These are phyloP conservation scores for Parasarocladium wereldwijsianum DNA, from an alignment of 2,329 filamentous ascomycete genomes.

Conservation along the genomic window DNA sequence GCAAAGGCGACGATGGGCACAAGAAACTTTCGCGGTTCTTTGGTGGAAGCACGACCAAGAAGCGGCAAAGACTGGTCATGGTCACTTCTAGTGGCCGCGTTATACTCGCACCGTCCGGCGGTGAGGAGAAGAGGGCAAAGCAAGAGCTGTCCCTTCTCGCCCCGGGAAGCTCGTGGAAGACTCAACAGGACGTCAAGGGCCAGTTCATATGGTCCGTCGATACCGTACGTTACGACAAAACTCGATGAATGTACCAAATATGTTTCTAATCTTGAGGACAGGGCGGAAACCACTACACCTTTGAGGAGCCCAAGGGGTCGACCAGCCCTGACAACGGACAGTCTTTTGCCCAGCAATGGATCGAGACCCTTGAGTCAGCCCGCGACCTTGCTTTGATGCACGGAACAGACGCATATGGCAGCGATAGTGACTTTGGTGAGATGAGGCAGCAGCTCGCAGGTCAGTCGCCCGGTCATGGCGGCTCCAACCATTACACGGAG, in stretches of 20 bases:
- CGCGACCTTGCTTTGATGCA: conserved; percentile 72
- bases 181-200: conserved; percentile 72
- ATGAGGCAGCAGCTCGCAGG: conserved; percentile 62
- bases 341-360: conserved; percentile 74
- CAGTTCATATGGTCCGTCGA: conserved; percentile 82
- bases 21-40: conserved; percentile 93
- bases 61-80: conserved; percentile 85
- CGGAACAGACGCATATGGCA: conserved; percentile 50
- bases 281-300: conserved; percentile 81
- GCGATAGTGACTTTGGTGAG: conserved; percentile 52
- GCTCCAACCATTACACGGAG: conserved; percentile 33
- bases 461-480: conserved; percentile 53
- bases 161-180: conserved; percentile 64
- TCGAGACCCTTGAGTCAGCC: conserved; percentile 75
- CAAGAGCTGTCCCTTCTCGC: conserved; percentile 75
- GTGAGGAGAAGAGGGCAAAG: conserved; percentile 92
- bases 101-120: conserved; percentile 77
- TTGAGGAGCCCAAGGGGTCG: conserved; percentile 75
- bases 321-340: conserved; percentile 44
- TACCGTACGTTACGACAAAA: conserved; percentile 52
- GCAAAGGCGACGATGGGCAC: conserved; percentile 58
- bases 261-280: conserved; percentile 32
- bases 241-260: background rate
- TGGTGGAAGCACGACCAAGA: conserved; percentile 79
- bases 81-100: conserved; percentile 84